Percentiles rank a stretch among this genome's conserved stretches.
Evolutionary conservation across 2,329 filamentous ascomycete species (phyloP).

Genomic region (Pseudogymnoascus sp.): DNA sequence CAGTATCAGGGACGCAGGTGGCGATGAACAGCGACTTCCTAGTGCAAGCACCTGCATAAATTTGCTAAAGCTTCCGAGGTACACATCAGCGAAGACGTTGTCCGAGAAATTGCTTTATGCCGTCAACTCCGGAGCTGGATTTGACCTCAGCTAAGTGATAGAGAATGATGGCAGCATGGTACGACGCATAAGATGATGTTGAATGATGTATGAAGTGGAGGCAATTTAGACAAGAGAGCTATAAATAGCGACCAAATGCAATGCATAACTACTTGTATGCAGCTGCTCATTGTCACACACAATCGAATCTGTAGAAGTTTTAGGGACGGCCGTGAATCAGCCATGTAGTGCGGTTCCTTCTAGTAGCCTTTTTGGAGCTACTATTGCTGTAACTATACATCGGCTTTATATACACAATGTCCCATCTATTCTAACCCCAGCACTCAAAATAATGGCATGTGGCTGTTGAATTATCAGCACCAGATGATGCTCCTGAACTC

Average conservation of each 20-base stretch:
- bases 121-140: slow-evolving; percentile 81
- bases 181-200: background rate
- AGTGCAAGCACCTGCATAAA: slow-evolving; percentile 97
- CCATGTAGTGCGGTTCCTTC: background rate
- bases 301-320: background rate
- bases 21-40: slow-evolving; percentile 70
- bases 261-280: background rate
- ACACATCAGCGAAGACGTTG: slow-evolving; percentile 57
- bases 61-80: slow-evolving; percentile 82
- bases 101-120: slow-evolving; percentile 83
- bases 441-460: background rate
- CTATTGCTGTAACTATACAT: background rate
- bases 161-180: background rate
- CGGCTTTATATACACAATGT: background rate
- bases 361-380: background rate
- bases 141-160: slow-evolving; percentile 62
- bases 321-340: background rate
- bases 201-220: background rate
- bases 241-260: background rate
- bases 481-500: background rate
- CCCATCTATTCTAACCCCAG: background rate
- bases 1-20: slow-evolving; percentile 77
- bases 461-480: slow-evolving; percentile 3
- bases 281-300: background rate
- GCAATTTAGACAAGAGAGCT: background rate